phyloP scores from a whole-genome alignment of 768 basidiomycete species.

The Trametes gibbosa region DNA sequence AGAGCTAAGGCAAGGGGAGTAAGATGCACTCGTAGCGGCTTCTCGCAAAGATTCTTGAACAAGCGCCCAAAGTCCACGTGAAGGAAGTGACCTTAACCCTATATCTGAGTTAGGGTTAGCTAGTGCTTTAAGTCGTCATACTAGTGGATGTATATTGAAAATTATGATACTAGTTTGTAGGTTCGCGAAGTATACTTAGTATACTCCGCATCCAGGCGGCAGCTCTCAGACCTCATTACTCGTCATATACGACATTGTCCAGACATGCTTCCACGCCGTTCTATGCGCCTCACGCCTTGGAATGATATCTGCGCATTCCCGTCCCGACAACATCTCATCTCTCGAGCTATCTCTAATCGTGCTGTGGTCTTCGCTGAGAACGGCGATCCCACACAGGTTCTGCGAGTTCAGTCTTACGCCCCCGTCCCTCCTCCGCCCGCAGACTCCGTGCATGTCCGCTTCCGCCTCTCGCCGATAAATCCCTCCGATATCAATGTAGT shows the following conservation, averaged over 20 bases:
- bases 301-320: background rate
- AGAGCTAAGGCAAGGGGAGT: background rate
- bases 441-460: conserved; percentile 60
- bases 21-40: conserved; percentile 9
- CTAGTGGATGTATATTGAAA: no score
- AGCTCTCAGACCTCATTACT: background rate
- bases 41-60: conserved; percentile 17
- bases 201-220: no score
- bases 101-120: background rate
- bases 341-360: conserved; percentile 39
- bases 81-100: background rate
- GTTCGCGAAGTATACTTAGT: no score
- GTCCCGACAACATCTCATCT: conserved; percentile 5
- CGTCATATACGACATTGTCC: background rate
- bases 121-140: background rate
- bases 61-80: conserved; percentile 6
- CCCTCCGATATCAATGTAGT: conserved; percentile 81
- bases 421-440: conserved; percentile 50
- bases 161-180: no score
- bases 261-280: background rate
- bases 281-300: background rate
- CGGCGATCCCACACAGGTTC: conserved; percentile 62
- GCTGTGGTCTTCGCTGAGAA: conserved; percentile 62
- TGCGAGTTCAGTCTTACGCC: conserved; percentile 52
- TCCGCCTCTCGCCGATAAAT: conserved; percentile 74